phyloP scores from a whole-genome alignment of 2,329 filamentous ascomycete genomes.

The Ceratocystis albifundus region DNA sequence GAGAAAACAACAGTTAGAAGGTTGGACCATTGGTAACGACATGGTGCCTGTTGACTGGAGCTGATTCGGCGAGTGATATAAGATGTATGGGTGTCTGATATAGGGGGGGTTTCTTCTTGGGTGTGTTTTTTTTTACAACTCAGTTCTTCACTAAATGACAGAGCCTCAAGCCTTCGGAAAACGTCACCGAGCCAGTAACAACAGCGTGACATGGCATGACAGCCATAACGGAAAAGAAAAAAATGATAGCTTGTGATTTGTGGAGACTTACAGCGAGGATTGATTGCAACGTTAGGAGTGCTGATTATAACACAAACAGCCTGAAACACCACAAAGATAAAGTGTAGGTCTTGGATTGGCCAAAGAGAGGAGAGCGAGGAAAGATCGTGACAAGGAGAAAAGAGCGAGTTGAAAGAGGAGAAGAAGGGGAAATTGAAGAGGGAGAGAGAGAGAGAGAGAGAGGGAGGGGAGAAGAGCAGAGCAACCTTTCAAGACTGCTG shows the following conservation, averaged over 20 bases:
- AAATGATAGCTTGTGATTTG: background rate
- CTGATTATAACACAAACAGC: background rate
- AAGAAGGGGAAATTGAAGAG: background rate
- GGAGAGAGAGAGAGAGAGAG: background rate
- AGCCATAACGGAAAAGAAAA: background rate
- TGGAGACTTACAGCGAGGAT: slow-evolving; percentile 3
- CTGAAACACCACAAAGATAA: background rate
- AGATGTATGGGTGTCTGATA: background rate
- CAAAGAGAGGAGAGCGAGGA: background rate
- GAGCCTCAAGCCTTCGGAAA: slow-evolving; percentile 6
- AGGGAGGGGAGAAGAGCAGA: too few relatives aligned
- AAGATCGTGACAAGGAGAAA: background rate
- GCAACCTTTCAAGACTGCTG: background rate
- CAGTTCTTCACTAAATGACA: background rate
- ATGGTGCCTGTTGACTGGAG: background rate
- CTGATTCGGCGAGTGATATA: slow-evolving; percentile 3
- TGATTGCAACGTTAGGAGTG: background rate
- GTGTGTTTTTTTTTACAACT: background rate
- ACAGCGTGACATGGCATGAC: slow-evolving; percentile 9
- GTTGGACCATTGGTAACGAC: background rate
- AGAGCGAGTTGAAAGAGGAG: background rate
- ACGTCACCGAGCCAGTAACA: slow-evolving; percentile 7
- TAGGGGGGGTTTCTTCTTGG: background rate
- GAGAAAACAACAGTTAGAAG: slow-evolving; percentile 1
- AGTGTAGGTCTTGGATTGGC: background rate